These are phyloP conservation scores for Phialemoniopsis sp. DNA, from an alignment of 2,329 filamentous ascomycete genomes.

Conservation along the genomic window DNA sequence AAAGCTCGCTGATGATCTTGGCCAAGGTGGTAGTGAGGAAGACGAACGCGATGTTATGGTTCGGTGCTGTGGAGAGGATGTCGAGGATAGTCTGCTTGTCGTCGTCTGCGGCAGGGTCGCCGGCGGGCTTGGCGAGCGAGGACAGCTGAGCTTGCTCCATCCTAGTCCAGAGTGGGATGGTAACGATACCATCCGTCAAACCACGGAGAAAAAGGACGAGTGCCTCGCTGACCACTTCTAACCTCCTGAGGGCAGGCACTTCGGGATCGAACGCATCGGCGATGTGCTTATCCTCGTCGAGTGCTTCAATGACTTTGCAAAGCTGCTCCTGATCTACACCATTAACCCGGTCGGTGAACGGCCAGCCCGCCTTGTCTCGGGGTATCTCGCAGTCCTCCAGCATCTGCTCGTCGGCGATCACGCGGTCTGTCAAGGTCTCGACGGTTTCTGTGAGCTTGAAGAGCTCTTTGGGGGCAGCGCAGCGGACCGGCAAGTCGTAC, in stretches of 20 bases:
- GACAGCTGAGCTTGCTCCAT: conserved; percentile 49
- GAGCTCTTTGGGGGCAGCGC: conserved; percentile 82
- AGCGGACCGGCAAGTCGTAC: conserved; percentile 57
- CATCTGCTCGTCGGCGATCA: conserved; percentile 59
- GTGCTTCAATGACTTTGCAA: conserved; percentile 50
- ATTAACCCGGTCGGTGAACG: conserved; percentile 33
- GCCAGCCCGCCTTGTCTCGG: conserved; percentile 52
- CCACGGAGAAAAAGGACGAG: conserved; percentile 71
- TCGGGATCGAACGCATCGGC: conserved; percentile 59
- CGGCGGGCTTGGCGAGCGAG: conserved; percentile 16
- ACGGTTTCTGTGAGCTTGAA: conserved; percentile 85
- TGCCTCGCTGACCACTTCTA: conserved; percentile 70
- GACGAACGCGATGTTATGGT: conserved; percentile 85
- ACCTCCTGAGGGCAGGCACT: conserved; percentile 58
- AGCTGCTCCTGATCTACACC: conserved; percentile 1
- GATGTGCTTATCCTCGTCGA: conserved; percentile 68
- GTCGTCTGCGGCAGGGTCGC: conserved; percentile 25
- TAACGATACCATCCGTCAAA: conserved; percentile 76
- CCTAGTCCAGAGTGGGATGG: conserved; percentile 63
- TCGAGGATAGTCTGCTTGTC: conserved; percentile 62
- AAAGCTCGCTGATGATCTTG: conserved; percentile 44
- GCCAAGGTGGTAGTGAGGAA: conserved; percentile 76
- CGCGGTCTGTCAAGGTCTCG: conserved; percentile 51
- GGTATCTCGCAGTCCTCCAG: conserved; percentile 49
- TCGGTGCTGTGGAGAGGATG: conserved; percentile 64